Evolutionary conservation across 2,329 filamentous ascomycete species (phyloP), one percentile per base, ranked within the genome.

Genomic region (Hypoxylon sp.): DNA sequence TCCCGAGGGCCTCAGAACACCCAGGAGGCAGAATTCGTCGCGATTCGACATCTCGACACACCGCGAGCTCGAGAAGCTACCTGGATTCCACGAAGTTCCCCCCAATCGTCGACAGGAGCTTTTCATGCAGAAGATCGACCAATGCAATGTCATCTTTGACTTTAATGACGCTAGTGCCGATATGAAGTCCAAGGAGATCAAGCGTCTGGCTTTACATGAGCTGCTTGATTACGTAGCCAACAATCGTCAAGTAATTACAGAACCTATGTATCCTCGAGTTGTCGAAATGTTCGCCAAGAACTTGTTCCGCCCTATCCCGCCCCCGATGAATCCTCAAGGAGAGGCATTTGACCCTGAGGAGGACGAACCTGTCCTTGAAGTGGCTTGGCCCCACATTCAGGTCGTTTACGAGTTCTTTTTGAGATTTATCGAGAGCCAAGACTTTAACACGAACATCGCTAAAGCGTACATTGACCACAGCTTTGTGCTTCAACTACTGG

Each of bases 141-240:
- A 99, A 81, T 99, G 96, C 85, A 99, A 99, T 79, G 97, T 99
- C 84, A 99, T 99, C 77, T 99, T 99, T 79, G 96, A 99, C 83
- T 99, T 99, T 84, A 99, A 98, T 80, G 96, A 99, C 81, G 94
- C 95, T 53, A 97, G 93, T 73, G 94, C 92, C 74, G 96, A 99
- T 79, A 98, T 99, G 94, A 99, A 99, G 82, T 97, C 95, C 52
- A 99, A 99, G 84, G 96, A 99, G 83, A 98, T 99, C 86, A 99
- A 99, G 86, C 90, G 96, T 77, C 85, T 99, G 74, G 96, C 96
- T 46, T 87, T 99, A 48, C 96, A 99, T 79, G 96, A 99, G 80
- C 86, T 99, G 69, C 88, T 99, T 71, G 96, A 99, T 81, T 99
- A 99, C 79, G 96, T 99, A 64, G 95, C 96, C 76, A 98, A 98